Base-by-base conservation (phyloP, 192 early-diverging fungal genomes). In the Backusella mclennaniae region DNA sequence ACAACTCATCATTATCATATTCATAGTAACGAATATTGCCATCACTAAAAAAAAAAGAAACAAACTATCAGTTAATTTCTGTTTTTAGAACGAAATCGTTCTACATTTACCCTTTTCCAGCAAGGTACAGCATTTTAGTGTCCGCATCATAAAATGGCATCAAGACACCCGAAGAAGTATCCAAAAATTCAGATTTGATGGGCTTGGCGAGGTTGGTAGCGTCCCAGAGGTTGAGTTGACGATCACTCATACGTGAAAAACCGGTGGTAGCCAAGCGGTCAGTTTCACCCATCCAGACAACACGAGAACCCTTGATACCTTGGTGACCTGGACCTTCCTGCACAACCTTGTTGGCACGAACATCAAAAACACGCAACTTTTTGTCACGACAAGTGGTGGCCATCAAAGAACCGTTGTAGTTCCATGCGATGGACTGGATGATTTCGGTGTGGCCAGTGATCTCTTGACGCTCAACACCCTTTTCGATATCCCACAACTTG, bases 21-120 rank as follows among this genome's bases (percentile, higher is more conserved):
- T 99, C 98, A 82, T 94, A 99, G 88, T 99, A 99, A 35, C 97
- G 93, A 82, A 99, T 98, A 85, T 96, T 99, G 46, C 96, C 98
- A 86, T 99, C 98, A 77, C 98, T 95, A 73, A 46, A 12, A 56
- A 44, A 6, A 56, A 46, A n/a, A 1, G 36, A 7, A 70, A n/a
- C 63, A n/a, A 29, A 52, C 4, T 1, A 26, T 5, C n/a, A 35
- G 31, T 44, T 72, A 26, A 17, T 59, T 74, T 78, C 46, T n/a
- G 17, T 49, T 70, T 42, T 69, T 23, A n/a, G 11, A 9, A 38
- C 35, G 6, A 35, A 29, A 71, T 26, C 9, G n/a, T 39, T 15
- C 26, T 26, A 26, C 26, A 26, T 77, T 78, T 82, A 84, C 79
- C 88, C 96, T 84, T 99, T 99, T 69, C 98, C 98, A 15, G 94